A percentile compares a stretch with the other conserved stretches of the same genome.
phyloP scores from a whole-genome alignment of 164 flowering plant species.

The Malania oleifera region DNA sequence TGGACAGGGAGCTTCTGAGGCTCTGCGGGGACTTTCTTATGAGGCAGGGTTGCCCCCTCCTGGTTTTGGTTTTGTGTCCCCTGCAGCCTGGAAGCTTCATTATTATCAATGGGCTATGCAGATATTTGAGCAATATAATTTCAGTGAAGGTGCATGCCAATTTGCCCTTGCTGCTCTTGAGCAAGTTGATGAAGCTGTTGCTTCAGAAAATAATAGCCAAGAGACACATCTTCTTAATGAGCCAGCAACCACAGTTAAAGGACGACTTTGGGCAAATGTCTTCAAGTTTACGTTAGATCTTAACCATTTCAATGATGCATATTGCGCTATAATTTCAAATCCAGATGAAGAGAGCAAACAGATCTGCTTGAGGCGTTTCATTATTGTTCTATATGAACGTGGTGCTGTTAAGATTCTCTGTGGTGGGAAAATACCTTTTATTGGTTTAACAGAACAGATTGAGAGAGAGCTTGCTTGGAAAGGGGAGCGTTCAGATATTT shows the following conservation, averaged over 20 bases:
- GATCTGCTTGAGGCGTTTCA: slow-evolving; percentile 87
- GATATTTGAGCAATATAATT: slow-evolving; percentile 78
- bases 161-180: slow-evolving; percentile 97
- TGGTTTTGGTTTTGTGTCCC: slow-evolving; percentile 33
- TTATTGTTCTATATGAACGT: slow-evolving; percentile 83
- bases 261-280: slow-evolving; percentile 93
- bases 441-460: slow-evolving; percentile 77
- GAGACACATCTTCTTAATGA: slow-evolving; percentile 34
- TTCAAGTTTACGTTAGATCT: slow-evolving; percentile 87
- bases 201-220: slow-evolving; percentile 16
- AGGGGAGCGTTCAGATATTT: slow-evolving; percentile 85
- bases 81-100: slow-evolving; percentile 78
- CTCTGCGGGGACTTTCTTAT: slow-evolving; percentile 59
- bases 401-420: slow-evolving; percentile 80
- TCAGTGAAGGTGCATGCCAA: slow-evolving; percentile 84
- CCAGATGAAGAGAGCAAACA: slow-evolving; percentile 92
- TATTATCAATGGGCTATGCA: slow-evolving; percentile 97
- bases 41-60: slow-evolving; percentile 50
- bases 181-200: slow-evolving; percentile 83
- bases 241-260: slow-evolving; percentile 56
- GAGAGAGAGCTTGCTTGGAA: slow-evolving; percentile 89
- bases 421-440: slow-evolving; percentile 78
- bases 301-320: slow-evolving; percentile 70
- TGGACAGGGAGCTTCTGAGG: slow-evolving; percentile 51
- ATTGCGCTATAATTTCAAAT: slow-evolving; percentile 93